These are phyloP conservation scores for Cenchrus purpureus DNA, from an alignment of 176 grass and related monocot genomes.

Conservation along the genomic window DNA sequence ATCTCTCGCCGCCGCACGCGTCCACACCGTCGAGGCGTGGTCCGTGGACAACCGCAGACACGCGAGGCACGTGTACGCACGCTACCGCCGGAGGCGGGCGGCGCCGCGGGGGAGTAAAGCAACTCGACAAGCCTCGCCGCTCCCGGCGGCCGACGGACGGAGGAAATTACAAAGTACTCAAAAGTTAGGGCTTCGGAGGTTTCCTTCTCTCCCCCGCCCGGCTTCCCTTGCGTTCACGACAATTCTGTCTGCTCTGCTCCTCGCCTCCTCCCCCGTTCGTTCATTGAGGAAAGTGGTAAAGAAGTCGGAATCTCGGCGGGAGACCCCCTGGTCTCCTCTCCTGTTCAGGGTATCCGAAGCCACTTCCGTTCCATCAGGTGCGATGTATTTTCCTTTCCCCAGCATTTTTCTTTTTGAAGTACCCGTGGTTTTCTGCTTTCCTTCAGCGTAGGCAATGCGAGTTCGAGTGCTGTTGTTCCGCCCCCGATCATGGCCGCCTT, in stretches of 20 bases:
- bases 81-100: no score
- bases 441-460: neutral
- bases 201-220: neutral
- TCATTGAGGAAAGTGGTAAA: neutral
- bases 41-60: no score
- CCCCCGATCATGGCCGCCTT: neutral
- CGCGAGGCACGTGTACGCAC: no score
- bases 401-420: neutral
- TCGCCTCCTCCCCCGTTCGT: neutral
- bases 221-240: neutral
- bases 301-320: neutral
- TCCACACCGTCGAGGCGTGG: no score
- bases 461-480: no score
- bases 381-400: neutral
- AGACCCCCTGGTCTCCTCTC: neutral
- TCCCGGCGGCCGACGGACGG: no score
- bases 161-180: no score
- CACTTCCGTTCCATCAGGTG: neutral
- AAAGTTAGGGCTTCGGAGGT: neutral
- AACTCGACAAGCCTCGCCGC: neutral
- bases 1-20: no score
- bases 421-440: neutral
- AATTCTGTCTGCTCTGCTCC: neutral
- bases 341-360: neutral
- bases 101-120: neutral